phyloP scores from a whole-genome alignment of 2,329 filamentous ascomycete genomes.

The Ophiosphaerella narmari region DNA sequence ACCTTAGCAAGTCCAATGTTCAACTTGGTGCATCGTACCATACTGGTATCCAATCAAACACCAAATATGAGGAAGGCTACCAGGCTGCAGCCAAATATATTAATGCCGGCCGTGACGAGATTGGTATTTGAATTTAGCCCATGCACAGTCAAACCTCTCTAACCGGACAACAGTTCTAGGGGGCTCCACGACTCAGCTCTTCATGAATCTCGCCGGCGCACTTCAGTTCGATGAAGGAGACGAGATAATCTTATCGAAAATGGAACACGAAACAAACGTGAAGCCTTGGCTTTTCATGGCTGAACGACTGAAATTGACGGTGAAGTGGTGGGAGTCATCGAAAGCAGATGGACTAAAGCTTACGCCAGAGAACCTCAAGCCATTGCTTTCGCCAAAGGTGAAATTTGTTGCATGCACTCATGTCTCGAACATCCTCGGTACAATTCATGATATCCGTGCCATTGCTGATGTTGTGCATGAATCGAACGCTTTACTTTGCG shows the following conservation, averaged over 20 bases:
- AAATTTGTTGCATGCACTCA: constrained; percentile 75
- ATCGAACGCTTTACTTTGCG: constrained; percentile 66
- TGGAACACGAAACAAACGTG: constrained; percentile 81
- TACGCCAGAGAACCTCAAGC: constrained; percentile 59
- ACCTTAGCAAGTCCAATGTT: constrained; percentile 71
- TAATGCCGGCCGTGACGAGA: constrained; percentile 68
- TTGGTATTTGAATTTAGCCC: constrained; percentile 52
- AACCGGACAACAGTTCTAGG: constrained; percentile 61
- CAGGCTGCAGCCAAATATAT: constrained; percentile 71
- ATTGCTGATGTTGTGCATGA: constrained; percentile 59
- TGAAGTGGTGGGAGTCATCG: constrained; percentile 71
- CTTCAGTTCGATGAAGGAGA: constrained; percentile 52
- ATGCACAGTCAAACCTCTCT: neutral
- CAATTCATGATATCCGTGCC: constrained; percentile 65
- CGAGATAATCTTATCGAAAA: constrained; percentile 70
- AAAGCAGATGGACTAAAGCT: constrained; percentile 61
- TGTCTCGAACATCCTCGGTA: constrained; percentile 73
- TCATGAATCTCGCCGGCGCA: constrained; percentile 65
- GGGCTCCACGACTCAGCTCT: constrained; percentile 74
- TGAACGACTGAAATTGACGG: constrained; percentile 59
- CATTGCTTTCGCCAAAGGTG: constrained; percentile 66
- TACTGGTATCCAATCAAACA: constrained; percentile 63
- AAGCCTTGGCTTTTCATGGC: constrained; percentile 75
- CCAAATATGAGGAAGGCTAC: constrained; percentile 64
- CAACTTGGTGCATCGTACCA: constrained; percentile 75